Evolutionary conservation across 2,329 filamentous ascomycete genomes (phyloP), one percentile per base, ranked within the genome.

Genomic region (Microdochium bolleyi): DNA sequence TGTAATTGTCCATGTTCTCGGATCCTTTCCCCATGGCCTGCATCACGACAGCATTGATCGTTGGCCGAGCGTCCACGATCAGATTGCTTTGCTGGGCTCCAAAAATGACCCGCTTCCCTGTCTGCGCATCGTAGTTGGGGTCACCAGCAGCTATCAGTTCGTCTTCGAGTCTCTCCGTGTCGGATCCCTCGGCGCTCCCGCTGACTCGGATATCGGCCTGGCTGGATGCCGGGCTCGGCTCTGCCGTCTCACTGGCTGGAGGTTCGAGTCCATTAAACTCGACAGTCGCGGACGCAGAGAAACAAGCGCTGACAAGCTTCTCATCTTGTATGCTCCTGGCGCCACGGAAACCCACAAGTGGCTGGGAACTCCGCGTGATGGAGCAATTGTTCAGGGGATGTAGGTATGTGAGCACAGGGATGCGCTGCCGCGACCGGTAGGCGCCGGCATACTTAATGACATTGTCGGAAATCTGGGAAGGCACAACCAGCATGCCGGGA

Each of bases 1-100:
- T 89, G 73, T 99, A 99, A 69, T 96, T 88, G 58, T 96, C 89
- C 89, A 97, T 96, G 63, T 96, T 96, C 70, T 99, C 94, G 0
- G 92, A 96, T 2, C 94, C 94, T 67, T 92, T 84, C 7, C 94
- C 94, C 57, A 92, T 85, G 3, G 92, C 89, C 67, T 96, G 92
- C 80, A 96, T 97, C 7, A 91, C 91, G 60, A 92, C 84, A 21
- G 94, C 94, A 67, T 99, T 99, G 60, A 99, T 85, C 3, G 87
- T 94, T 16, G 94, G 94, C 48, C 94, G 84, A 48, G 94, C 94
- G 73, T 99, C 94, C 48, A 99, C 91, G 60, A 99, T 99, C 54
- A 97, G 73, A 64, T 97, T 99, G 57, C 84, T 84, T 66, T 96
- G 90, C 61, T 96, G 92, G 13, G 92, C 92, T 24, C 94, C 94